Conservation (phyloP, 139 green algal species). For the Ulvella scutata region DNA sequence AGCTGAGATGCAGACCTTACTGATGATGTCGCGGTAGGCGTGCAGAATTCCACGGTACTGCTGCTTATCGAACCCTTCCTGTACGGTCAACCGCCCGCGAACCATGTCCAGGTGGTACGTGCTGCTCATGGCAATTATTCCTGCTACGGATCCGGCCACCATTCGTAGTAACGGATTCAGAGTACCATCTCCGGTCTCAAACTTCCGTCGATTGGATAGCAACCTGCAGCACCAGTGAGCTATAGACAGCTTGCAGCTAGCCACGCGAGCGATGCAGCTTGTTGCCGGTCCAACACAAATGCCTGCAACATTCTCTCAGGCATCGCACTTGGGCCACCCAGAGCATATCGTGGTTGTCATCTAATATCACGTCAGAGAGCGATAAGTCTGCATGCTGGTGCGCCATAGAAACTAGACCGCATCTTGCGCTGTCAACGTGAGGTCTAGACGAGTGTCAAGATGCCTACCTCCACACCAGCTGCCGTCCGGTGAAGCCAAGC, state of each 20-base stretch:
- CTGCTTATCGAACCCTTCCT: constrained; percentile 30
- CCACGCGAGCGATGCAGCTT: too few relatives aligned
- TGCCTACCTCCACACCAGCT: too few relatives aligned
- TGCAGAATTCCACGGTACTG: constrained; percentile 88
- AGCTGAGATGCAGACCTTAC: constrained; percentile 22
- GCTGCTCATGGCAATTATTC: constrained; percentile 86
- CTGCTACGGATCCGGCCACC: constrained; percentile 70
- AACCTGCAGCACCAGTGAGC: constrained; percentile 37
- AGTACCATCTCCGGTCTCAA: constrained; percentile 57
- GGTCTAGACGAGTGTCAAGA: too few relatives aligned
- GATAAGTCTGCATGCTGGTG: too few relatives aligned
- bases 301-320: background rate
- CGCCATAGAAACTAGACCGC: too few relatives aligned
- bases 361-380: too few relatives aligned
- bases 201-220: constrained; percentile 45
- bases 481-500: too few relatives aligned
- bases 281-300: too few relatives aligned
- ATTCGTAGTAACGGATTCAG: constrained; percentile 78
- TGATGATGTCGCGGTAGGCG: constrained; percentile 54
- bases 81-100: constrained; percentile 69
- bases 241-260: too few relatives aligned
- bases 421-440: too few relatives aligned
- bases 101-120: constrained; percentile 99
- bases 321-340: background rate
- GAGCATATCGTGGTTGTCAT: too few relatives aligned